Evolutionary conservation across 108 stramenopile genomes (phyloP).

Genomic region (Skeletonema marinoi): DNA sequence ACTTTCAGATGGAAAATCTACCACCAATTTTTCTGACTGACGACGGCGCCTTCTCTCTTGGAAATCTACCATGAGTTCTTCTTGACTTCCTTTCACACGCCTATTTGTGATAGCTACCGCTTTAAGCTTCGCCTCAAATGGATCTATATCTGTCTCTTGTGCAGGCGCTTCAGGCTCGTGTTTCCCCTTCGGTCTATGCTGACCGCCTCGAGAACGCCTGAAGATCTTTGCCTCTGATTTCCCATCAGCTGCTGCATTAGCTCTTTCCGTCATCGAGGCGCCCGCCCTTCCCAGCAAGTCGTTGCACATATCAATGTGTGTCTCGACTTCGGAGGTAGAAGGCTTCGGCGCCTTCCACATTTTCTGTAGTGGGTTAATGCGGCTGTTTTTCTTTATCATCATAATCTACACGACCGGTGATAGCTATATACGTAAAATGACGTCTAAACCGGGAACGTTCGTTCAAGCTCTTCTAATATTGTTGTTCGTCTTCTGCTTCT

Average conservation of each 20-base stretch:
- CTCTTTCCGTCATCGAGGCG: neutral
- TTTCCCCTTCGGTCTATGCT: neutral
- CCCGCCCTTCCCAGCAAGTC: neutral
- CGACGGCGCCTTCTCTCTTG: neutral
- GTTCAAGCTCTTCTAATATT: neutral
- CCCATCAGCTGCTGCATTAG: neutral
- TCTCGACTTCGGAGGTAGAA: neutral
- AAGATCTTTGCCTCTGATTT: neutral
- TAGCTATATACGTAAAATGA: neutral
- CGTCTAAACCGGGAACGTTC: neutral
- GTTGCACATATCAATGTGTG: neutral
- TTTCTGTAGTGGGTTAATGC: neutral
- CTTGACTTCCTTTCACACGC: neutral
- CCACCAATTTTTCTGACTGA: neutral
- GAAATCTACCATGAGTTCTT: neutral
- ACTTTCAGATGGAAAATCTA: neutral
- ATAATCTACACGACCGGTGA: neutral
- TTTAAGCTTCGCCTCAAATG: neutral
- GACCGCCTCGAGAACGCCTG: neutral
- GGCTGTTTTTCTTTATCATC: neutral
- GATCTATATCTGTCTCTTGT: neutral
- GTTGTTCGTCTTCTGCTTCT: too few relatives aligned
- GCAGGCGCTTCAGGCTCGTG: neutral
- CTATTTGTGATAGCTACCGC: neutral
- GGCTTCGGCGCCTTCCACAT: neutral